Conservation (phyloP, 805 yeast species). For the Ogataea zsoltii region DNA sequence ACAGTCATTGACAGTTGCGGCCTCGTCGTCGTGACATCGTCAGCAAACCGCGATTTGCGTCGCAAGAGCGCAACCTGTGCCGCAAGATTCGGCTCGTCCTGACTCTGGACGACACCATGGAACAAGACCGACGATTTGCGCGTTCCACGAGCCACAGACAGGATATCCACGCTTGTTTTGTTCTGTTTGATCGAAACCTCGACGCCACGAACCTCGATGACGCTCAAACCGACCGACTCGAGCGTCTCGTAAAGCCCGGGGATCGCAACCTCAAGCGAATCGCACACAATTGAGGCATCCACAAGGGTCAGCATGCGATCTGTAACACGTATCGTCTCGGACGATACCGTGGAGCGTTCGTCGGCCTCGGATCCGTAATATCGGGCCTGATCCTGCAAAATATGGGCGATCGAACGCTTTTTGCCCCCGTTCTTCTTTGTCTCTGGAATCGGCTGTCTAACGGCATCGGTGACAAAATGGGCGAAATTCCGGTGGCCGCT, state of each 20-base stretch:
- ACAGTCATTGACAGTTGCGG: slow-evolving; percentile 4
- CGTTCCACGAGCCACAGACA: slow-evolving; percentile 6
- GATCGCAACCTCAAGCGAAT: slow-evolving; percentile 1
- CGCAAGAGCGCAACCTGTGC: slow-evolving; percentile 14
- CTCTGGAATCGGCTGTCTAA: neutral
- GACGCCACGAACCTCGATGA: slow-evolving; percentile 7
- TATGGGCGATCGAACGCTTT: slow-evolving; percentile 19
- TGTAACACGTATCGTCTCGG: neutral
- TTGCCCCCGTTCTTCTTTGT: slow-evolving; percentile 9
- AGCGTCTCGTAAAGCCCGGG: slow-evolving; percentile 1
- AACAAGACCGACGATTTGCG: slow-evolving; percentile 11
- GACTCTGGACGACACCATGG: slow-evolving; percentile 4
- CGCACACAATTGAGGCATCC: slow-evolving; percentile 7
- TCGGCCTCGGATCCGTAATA: slow-evolving; percentile 15
- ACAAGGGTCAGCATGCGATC: slow-evolving; percentile 2
- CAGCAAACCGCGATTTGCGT: slow-evolving; percentile 5
- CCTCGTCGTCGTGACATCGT: neutral
- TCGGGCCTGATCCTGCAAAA: slow-evolving; percentile 18
- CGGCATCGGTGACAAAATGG: slow-evolving; percentile 1
- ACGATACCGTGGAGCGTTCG: neutral
- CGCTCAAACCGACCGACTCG: neutral
- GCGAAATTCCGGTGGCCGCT: neutral
- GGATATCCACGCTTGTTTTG: slow-evolving; percentile 6
- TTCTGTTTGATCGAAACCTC: slow-evolving; percentile 13
- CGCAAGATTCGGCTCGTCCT: slow-evolving; percentile 13